phyloP scores from a whole-genome alignment of 2,329 filamentous ascomycete species.

The Cladosporium sp. region DNA sequence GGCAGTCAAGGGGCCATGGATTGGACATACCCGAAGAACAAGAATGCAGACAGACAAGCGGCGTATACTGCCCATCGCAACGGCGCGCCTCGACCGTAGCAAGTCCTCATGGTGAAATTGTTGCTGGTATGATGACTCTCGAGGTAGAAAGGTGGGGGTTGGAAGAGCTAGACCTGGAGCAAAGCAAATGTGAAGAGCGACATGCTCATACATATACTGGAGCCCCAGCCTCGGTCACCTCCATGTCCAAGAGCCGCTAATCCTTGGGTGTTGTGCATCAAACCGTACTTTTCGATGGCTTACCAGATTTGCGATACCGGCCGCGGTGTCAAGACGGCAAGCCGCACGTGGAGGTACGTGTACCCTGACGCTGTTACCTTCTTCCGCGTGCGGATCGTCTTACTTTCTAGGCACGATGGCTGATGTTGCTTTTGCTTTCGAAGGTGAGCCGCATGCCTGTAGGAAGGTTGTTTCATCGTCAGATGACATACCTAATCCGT shows the following conservation, averaged over 20 bases:
- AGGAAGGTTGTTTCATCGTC: too few relatives aligned
- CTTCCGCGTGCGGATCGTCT: background rate
- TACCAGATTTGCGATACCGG: conserved; percentile 12
- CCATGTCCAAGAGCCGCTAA: conserved; percentile 3
- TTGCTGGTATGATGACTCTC: too few relatives aligned
- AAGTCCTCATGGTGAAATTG: conserved; percentile 7
- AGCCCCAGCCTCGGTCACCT: background rate
- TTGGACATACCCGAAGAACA: conserved; percentile 18
- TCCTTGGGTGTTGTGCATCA: background rate
- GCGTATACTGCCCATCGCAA: conserved; percentile 19
- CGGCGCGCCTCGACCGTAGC: conserved; percentile 19
- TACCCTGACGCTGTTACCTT: too few relatives aligned
- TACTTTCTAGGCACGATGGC: conserved; percentile 2
- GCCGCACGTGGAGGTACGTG: background rate
- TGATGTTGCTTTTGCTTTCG: background rate
- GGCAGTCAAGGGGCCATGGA: background rate
- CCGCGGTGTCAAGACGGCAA: background rate
- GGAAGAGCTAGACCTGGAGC: background rate
- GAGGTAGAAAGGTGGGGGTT: background rate
- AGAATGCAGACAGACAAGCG: conserved; percentile 18
- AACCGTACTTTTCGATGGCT: background rate
- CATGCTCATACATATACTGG: conserved; percentile 1
- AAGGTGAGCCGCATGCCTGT: too few relatives aligned
- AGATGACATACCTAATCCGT: too few relatives aligned
- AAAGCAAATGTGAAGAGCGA: background rate